phyloP scores from a whole-genome alignment of 768 basidiomycete species.

The Hypholoma fasciculare region DNA sequence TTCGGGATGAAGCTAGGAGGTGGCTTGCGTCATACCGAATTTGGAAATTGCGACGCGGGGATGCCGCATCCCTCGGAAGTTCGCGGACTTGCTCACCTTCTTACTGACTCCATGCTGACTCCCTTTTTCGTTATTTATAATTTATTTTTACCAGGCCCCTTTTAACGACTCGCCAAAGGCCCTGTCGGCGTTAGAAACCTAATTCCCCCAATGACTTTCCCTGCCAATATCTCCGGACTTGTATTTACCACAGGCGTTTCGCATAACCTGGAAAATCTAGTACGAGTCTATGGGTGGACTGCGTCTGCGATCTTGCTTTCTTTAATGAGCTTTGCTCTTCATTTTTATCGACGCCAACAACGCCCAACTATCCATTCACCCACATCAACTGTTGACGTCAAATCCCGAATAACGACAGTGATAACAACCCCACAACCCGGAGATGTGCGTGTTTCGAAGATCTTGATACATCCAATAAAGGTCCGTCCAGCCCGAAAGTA shows the following conservation, averaged over 20 bases:
- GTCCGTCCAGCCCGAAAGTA: conserved; percentile 27
- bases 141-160: neutral
- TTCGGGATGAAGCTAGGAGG: neutral
- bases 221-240: neutral
- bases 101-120: neutral
- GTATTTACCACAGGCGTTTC: neutral
- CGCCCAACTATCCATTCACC: neutral
- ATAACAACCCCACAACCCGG: conserved; percentile 17
- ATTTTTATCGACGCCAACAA: neutral
- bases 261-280: neutral
- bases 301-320: conserved; percentile 10
- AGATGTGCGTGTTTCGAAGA: conserved; percentile 49
- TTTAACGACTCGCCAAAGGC: neutral
- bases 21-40: conserved; percentile 1
- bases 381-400: neutral
- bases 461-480: conserved; percentile 72
- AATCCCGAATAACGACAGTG: neutral
- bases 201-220: neutral
- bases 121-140: neutral
- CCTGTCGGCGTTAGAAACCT: neutral
- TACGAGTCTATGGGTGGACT: conserved; percentile 10
- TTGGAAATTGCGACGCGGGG: neutral
- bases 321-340: conserved; percentile 6
- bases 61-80: neutral
- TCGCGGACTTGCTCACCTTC: neutral